Base-by-base conservation (phyloP, 1,139 yeast species). In the Suhomyces bribrorum region DNA sequence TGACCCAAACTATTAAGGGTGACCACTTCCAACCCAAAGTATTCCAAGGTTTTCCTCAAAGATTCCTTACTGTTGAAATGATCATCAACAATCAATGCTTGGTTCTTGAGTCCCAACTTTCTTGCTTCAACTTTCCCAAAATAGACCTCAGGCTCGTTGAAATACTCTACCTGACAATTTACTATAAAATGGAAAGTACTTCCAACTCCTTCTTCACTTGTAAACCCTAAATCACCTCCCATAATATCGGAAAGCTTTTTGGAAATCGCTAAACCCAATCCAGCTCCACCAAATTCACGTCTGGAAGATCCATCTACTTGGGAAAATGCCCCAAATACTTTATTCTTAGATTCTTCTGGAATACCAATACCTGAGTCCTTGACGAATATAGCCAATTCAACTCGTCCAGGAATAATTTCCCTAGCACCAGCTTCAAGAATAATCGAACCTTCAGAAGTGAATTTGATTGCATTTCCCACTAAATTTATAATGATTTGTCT, bases 301-400 rank as follows among this genome's bases (percentile, higher is more conserved):
- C 77, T 64, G 1, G 81, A 69, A 2, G 82, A 76, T 0, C 81
- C 81, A 53, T 79, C 84, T 14, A 77, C 82, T 54, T 79, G 84
- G 26, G 79, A 74, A 49, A 79, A 79, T 1, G 81, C 81, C 5
- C 79, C 75, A 56, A 79, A 79, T 1, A 79, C 74, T 54, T 74
- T 77, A 30, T 62, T 59, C 26, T 66, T 62, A 3, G 78, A 67
- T 32, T 65, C 69, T 34, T 64, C 62, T 2, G 82, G 80, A 32
- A 79, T 79, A 5, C 85, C 84, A 44, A 79, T 78, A n/a, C 85
- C 84, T 0, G 83, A 75, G 48, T 79, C 85, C 31, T 65, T 61
- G 11, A 77, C 79, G 2, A 64, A 53, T 6, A 77, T 56, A 4
- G 55, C 51, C 41, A 76, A 61, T 44, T 75, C 78, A 41, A 64